phyloP scores from a whole-genome alignment of 352 stramenopile species.

The Globisporangium nodosum region DNA sequence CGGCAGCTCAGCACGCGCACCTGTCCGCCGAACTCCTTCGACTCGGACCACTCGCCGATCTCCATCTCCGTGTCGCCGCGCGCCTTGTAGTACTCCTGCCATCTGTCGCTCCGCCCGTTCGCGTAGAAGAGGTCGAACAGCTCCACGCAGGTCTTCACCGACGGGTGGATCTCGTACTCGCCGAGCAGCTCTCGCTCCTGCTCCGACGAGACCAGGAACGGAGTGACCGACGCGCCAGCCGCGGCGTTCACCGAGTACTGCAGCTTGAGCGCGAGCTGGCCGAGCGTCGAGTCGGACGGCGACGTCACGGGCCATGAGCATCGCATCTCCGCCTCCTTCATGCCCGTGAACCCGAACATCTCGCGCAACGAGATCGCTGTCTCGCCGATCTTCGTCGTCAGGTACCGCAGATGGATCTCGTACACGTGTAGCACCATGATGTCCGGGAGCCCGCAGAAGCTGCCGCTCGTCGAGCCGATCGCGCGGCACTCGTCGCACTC shows the following conservation, averaged over 20 bases:
- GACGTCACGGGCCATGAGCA: slow-evolving; percentile 75
- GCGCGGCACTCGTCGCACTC: slow-evolving; percentile 65
- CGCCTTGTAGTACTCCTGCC: slow-evolving; percentile 60
- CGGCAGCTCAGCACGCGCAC: slow-evolving; percentile 59
- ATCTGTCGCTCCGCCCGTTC: slow-evolving; percentile 36
- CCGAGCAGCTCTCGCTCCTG: slow-evolving; percentile 60
- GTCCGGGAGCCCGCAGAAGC: slow-evolving; percentile 69
- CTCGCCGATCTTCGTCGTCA: slow-evolving; percentile 82
- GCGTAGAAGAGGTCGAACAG: slow-evolving; percentile 72
- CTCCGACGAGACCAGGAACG: slow-evolving; percentile 68
- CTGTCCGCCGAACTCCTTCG: slow-evolving; percentile 64
- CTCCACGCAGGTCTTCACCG: slow-evolving; percentile 39
- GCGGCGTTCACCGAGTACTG: slow-evolving; percentile 60
- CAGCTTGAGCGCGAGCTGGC: slow-evolving; percentile 61
- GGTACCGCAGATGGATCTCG: slow-evolving; percentile 76
- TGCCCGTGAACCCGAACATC: slow-evolving; percentile 65
- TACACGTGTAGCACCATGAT: slow-evolving; percentile 81
- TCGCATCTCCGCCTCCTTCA: slow-evolving; percentile 46
- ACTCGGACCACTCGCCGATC: slow-evolving; percentile 52
- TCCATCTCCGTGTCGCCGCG: slow-evolving; percentile 75
- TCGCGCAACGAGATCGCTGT: slow-evolving; percentile 70
- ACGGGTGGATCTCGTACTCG: slow-evolving; percentile 58
- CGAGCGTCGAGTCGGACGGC: slow-evolving; percentile 54
- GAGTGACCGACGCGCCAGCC: slow-evolving; percentile 30
- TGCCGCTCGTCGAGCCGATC: slow-evolving; percentile 48